Percentiles rank a stretch among this genome's conserved stretches.
phyloP scores from a whole-genome alignment of 495 filamentous ascomycete genomes.

The Aspergillus mulundensis region DNA sequence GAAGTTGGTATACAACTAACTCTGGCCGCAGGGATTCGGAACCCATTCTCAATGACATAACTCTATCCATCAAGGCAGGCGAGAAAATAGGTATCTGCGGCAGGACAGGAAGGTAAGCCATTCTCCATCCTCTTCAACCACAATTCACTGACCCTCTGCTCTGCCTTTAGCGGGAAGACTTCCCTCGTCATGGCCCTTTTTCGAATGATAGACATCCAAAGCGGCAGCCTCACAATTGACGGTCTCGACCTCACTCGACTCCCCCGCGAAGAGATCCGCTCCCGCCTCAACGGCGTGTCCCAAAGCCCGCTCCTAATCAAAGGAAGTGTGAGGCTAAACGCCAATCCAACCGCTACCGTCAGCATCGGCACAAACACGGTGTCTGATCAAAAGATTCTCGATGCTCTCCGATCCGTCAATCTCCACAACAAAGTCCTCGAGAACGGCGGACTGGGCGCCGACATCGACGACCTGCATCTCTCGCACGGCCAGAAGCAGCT shows the following conservation, averaged over 20 bases:
- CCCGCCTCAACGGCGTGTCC: constrained; percentile 48
- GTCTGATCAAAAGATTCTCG: constrained; percentile 36
- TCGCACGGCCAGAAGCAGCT: constrained; percentile 63
- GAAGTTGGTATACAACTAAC: background rate
- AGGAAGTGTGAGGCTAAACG: constrained; percentile 44
- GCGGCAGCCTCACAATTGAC: constrained; percentile 45
- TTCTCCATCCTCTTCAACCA: background rate
- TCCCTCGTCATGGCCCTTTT: constrained; percentile 51
- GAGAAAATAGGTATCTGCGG: constrained; percentile 56
- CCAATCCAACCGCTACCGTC: constrained; percentile 35
- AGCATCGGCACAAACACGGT: background rate
- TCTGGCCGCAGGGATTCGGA: constrained; percentile 27
- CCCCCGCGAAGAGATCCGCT: constrained; percentile 44
- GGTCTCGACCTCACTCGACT: constrained; percentile 44
- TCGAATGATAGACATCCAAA: constrained; percentile 46
- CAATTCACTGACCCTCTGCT: background rate
- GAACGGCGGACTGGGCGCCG: constrained; percentile 48
- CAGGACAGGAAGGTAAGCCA: constrained; percentile 41
- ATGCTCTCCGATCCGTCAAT: constrained; percentile 46
- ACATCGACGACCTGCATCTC: constrained; percentile 48
- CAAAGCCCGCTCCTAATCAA: constrained; percentile 56
- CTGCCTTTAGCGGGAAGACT: constrained; percentile 38
- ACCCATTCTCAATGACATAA: constrained; percentile 48
- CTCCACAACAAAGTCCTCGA: constrained; percentile 46
- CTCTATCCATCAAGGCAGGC: constrained; percentile 47